These are phyloP conservation scores for Rhodofomes roseus DNA, from an alignment of 1,284 basidiomycete genomes.

Conservation along the genomic window DNA sequence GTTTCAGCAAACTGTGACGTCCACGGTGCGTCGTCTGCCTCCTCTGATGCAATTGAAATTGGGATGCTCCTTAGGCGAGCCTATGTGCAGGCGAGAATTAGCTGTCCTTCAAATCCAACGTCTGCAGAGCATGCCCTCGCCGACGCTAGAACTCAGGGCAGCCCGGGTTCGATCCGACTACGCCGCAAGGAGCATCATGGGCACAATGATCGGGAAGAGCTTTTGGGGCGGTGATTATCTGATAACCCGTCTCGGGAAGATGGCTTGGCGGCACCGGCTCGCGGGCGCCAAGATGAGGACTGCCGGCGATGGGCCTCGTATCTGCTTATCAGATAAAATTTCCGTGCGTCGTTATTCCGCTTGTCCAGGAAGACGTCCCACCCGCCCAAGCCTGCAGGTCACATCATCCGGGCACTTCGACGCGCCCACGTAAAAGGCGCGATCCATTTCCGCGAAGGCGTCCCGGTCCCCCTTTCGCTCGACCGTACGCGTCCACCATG, in stretches of 20 bases:
- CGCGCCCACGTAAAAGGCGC: background rate
- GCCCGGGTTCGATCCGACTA: background rate
- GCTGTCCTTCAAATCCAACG: background rate
- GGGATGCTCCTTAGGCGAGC: background rate
- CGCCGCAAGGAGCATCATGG: background rate
- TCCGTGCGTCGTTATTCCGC: too few species aligned
- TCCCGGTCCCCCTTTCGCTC: background rate
- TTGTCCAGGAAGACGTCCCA: background rate
- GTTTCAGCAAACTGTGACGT: background rate
- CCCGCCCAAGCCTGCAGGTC: background rate
- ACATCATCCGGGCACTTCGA: background rate
- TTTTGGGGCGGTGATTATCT: conserved; percentile 14
- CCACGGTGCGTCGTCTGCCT: background rate
- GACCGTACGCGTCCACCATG: conserved; percentile 16
- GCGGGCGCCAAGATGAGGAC: conserved; percentile 6
- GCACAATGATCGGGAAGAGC: background rate
- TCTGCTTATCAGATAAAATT: conserved; percentile 29
- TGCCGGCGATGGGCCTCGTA: background rate
- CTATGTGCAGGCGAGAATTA: background rate
- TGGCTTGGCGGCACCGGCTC: background rate
- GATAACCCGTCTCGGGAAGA: conserved; percentile 14
- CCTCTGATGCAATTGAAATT: background rate
- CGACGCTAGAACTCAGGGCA: background rate
- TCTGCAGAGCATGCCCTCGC: background rate
- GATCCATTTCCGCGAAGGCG: background rate